These are phyloP conservation scores for Aspergillus pseudoterreus DNA, from an alignment of 2,329 filamentous ascomycete species.

Conservation along the genomic window DNA sequence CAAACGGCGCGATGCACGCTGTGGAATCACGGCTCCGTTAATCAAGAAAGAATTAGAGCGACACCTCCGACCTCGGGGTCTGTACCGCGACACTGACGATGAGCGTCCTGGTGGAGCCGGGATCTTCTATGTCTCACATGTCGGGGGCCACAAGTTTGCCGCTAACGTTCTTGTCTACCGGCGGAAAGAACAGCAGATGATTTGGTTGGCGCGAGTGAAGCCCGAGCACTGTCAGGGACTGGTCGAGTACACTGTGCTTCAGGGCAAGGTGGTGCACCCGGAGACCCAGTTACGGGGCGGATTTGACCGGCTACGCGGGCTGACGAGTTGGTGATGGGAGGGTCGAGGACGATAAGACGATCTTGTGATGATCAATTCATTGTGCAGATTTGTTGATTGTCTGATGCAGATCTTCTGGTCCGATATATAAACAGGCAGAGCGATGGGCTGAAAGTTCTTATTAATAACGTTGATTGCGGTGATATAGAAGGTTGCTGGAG, in stretches of 20 bases:
- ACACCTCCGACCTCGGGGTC: conserved; percentile 72
- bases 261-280: conserved; percentile 87
- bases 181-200: conserved; percentile 46
- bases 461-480: no score
- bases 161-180: conserved; percentile 89
- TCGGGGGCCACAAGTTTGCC: conserved; percentile 90
- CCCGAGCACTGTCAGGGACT: conserved; percentile 88
- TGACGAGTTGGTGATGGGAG: conserved; percentile 57
- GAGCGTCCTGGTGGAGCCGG: conserved; percentile 79
- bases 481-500: no score
- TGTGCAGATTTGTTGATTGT: no score
- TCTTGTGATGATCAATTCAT: no score
- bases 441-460: no score
- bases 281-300: conserved; percentile 77
- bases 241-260: conserved; percentile 76
- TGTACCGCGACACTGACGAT: conserved; percentile 79
- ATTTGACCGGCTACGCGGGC: conserved; percentile 69
- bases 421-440: no score
- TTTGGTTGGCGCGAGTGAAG: conserved; percentile 82
- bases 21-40: conserved; percentile 82
- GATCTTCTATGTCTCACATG: conserved; percentile 88
- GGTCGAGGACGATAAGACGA: neutral
- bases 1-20: conserved; percentile 81
- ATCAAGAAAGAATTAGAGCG: conserved; percentile 77
- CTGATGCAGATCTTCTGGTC: no score